Conservation (phyloP, 2,329 filamentous ascomycete genomes). For the Endothia cerciana region DNA sequence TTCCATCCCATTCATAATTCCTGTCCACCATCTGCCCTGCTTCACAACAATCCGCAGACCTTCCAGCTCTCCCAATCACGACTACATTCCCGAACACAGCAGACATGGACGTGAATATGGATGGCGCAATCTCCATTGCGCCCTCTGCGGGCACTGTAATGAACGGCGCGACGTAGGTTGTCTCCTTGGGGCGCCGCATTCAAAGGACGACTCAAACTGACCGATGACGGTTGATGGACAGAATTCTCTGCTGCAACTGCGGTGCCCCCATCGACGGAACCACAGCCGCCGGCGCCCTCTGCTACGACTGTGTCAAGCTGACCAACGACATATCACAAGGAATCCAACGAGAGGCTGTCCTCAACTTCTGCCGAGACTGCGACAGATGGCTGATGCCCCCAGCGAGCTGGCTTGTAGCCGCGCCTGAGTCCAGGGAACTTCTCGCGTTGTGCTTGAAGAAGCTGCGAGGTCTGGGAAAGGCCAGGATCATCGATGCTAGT, state of each 20-base stretch:
- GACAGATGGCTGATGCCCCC: constrained; percentile 92
- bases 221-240: constrained; percentile 37
- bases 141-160: constrained; percentile 37
- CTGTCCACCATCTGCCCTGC: neutral
- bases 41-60: neutral
- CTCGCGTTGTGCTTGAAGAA: constrained; percentile 90
- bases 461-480: constrained; percentile 82
- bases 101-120: constrained; percentile 50
- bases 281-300: constrained; percentile 81
- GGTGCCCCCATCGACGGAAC: constrained; percentile 95
- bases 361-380: constrained; percentile 93
- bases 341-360: constrained; percentile 85
- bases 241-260: constrained; percentile 98
- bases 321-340: constrained; percentile 91
- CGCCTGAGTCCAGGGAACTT: constrained; percentile 87
- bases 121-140: constrained; percentile 47
- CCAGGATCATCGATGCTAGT: constrained; percentile 91
- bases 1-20: neutral
- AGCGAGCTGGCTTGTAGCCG: constrained; percentile 80
- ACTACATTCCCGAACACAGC: neutral
- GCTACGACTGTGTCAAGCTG: constrained; percentile 93
- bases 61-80: neutral
- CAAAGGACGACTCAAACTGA: neutral
- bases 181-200: neutral
- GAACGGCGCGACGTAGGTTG: constrained; percentile 46